A percentile compares a stretch with the other conserved stretches of the same genome.
Evolutionary conservation across 805 yeast species (phyloP).

Genomic region (Kazachstania africana): DNA sequence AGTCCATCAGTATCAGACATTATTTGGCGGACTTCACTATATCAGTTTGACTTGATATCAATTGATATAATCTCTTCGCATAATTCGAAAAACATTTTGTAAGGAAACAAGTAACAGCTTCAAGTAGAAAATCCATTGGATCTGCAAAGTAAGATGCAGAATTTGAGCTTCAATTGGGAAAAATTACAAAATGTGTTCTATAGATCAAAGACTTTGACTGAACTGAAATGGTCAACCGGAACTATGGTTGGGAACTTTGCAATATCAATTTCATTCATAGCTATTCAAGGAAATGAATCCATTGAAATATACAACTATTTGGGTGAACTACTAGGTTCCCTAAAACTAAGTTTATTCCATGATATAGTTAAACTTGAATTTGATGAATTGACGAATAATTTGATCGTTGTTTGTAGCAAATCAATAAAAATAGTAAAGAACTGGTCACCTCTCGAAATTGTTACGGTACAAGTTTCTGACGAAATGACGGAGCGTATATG

Average conservation of each 20-base stretch:
- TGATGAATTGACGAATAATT: conserved; percentile 7
- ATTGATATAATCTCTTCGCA: too few relatives aligned
- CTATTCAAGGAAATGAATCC: conserved; percentile 25
- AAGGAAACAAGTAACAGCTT: too few relatives aligned
- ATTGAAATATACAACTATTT: conserved; percentile 31
- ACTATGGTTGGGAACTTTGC: conserved; percentile 17
- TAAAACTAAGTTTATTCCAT: conserved; percentile 4
- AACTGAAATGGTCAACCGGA: conserved; percentile 12
- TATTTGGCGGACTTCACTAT: too few relatives aligned
- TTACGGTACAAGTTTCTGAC: conserved; percentile 5
- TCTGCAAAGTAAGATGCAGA: conserved; percentile 2
- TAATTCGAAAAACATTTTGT: too few relatives aligned
- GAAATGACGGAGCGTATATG: conserved; percentile 18
- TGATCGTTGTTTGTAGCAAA: conserved; percentile 10
- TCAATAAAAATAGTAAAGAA: conserved; percentile 9
- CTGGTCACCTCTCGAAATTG: conserved; percentile 14
- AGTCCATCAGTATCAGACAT: too few relatives aligned
- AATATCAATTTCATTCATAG: conserved; percentile 31
- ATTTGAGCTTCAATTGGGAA: conserved; percentile 61
- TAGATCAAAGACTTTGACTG: conserved; percentile 32
- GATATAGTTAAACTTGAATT: conserved; percentile 5
- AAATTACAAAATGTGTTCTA: conserved; percentile 61
- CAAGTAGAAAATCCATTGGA: too few relatives aligned
- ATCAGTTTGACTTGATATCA: too few relatives aligned
- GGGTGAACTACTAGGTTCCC: conserved; percentile 13